Evolutionary conservation across 225 moss, liverwort and hornwort genomes (phyloP).

Genomic region (Marchantia polymorpha): DNA sequence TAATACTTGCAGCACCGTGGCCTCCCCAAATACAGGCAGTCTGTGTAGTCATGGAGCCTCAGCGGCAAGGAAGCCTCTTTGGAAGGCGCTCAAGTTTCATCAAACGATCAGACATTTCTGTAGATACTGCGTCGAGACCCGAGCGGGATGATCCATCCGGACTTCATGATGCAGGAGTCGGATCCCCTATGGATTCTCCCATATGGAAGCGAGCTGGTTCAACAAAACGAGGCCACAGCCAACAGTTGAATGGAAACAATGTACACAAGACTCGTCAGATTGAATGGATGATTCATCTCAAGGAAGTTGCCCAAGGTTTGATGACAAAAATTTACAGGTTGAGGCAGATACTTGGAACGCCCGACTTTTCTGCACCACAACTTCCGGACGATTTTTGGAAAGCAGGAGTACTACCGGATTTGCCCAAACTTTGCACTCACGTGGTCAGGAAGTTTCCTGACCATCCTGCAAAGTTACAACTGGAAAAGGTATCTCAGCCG

Average conservation of each 20-base stretch:
- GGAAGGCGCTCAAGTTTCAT: constrained; percentile 41
- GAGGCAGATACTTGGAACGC: constrained; percentile 73
- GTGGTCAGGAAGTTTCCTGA: constrained; percentile 94
- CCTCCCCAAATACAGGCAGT: not conserved
- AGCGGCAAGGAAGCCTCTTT: constrained; percentile 35
- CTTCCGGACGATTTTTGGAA: constrained; percentile 86
- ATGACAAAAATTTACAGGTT: constrained; percentile 96
- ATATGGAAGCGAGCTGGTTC: constrained; percentile 74
- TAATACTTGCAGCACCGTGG: not conserved
- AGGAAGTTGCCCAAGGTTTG: constrained; percentile 82
- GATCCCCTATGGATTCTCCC: constrained; percentile 57
- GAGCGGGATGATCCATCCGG: constrained; percentile 36
- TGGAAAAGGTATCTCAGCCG: constrained; percentile 64
- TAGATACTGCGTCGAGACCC: constrained; percentile 20
- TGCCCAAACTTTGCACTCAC: constrained; percentile 90
- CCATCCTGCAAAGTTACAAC: constrained; percentile 91
- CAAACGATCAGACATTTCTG: constrained; percentile 32
- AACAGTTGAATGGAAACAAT: constrained; percentile 63
- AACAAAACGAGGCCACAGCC: constrained; percentile 33
- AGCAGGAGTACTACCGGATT: constrained; percentile 75
- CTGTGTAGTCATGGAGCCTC: constrained; percentile 32
- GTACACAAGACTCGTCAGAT: constrained; percentile 88
- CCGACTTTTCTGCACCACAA: constrained; percentile 67
- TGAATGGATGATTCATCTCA: constrained; percentile 96
- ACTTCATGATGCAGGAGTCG: constrained; percentile 35